Evolutionary conservation across 768 basidiomycete genomes (phyloP).

Genomic region (Tulasnella sp.): DNA sequence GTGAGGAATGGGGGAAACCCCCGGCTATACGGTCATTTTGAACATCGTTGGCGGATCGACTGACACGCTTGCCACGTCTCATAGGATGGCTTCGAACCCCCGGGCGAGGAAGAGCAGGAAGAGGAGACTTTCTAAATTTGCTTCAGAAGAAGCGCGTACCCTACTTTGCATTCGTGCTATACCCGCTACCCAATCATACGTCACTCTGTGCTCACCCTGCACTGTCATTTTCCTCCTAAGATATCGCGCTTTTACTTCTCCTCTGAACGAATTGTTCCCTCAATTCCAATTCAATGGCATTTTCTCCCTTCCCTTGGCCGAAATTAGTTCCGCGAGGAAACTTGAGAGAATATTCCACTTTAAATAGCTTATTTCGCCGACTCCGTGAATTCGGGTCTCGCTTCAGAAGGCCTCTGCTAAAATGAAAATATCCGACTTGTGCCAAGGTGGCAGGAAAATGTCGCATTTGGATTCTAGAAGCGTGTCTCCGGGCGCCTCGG

Average conservation of each 20-base stretch:
- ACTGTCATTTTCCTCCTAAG: background rate
- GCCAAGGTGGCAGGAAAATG: background rate
- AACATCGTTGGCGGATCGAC: background rate
- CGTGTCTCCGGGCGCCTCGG: background rate
- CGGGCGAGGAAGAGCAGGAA: constrained; percentile 8
- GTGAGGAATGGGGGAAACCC: too few species aligned
- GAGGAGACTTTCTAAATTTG: constrained; percentile 25
- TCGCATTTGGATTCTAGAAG: background rate
- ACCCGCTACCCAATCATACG: background rate
- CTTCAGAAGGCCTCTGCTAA: background rate
- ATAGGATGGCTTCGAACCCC: constrained; percentile 25
- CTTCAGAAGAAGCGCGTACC: background rate
- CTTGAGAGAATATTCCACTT: background rate
- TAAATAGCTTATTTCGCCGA: background rate
- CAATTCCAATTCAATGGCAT: background rate
- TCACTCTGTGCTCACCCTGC: background rate
- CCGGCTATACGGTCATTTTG: too few species aligned
- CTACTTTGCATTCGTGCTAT: background rate
- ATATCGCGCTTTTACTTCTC: background rate
- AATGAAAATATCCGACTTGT: background rate
- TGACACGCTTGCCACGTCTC: background rate
- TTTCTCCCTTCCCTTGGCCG: background rate
- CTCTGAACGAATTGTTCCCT: background rate
- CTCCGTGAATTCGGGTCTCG: background rate
- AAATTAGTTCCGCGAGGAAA: background rate